A percentile compares a stretch with the other conserved stretches of the same genome.
phyloP scores from a whole-genome alignment of 208 protist genomes.

The Leishmania major region DNA sequence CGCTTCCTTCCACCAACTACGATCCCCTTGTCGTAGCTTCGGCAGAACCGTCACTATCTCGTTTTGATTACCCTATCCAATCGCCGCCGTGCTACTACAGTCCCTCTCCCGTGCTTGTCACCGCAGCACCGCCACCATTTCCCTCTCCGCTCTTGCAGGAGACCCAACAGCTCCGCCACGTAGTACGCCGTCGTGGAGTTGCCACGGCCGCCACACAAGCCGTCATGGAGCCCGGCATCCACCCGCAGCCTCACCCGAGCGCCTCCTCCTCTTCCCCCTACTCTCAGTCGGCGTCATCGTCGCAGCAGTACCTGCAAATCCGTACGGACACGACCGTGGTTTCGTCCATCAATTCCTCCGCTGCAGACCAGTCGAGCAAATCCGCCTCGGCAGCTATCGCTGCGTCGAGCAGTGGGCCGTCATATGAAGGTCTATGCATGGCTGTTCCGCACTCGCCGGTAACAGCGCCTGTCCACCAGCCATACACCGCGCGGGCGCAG shows the following conservation, averaged over 20 bases:
- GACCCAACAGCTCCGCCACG: not conserved
- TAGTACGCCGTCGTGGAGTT: not conserved
- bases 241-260: not conserved
- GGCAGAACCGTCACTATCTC: not conserved
- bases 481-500: not conserved
- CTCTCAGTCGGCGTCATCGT: slow-evolving; percentile 7
- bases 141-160: not conserved
- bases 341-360: slow-evolving; percentile 21
- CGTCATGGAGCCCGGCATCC: not conserved
- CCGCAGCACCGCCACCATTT: not conserved
- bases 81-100: not conserved
- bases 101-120: not conserved
- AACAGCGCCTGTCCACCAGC: not conserved
- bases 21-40: not conserved
- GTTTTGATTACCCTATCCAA: not conserved
- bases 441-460: not conserved
- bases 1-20: not conserved
- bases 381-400: slow-evolving; percentile 5
- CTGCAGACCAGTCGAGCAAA: slow-evolving; percentile 5
- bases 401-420: not conserved
- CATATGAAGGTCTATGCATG: not conserved
- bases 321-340: slow-evolving; percentile 22
- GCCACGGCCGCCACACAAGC: not conserved
- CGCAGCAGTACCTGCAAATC: slow-evolving; percentile 19
- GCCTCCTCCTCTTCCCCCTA: not conserved